Conservation (phyloP, 2,329 filamentous ascomycete genomes). For the Fusarium bactridioides region DNA sequence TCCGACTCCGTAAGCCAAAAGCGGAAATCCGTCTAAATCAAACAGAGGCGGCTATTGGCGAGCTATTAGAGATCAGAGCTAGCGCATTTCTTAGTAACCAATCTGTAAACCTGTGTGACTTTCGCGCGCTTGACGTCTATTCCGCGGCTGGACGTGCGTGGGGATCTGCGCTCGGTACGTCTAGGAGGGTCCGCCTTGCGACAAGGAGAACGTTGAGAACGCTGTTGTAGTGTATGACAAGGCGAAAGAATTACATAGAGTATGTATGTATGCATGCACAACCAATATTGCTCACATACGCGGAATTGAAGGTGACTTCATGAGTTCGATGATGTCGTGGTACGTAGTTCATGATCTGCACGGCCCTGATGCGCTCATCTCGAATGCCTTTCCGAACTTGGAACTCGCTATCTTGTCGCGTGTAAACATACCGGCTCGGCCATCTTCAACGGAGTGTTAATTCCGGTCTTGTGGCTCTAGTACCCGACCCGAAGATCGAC, state of each 20-base stretch:
- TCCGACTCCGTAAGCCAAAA: slow-evolving; percentile 23
- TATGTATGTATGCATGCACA: neutral
- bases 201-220: slow-evolving; percentile 13
- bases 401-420: neutral
- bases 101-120: slow-evolving; percentile 21
- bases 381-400: slow-evolving; percentile 18
- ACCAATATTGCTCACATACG: slow-evolving; percentile 1
- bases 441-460: slow-evolving; percentile 28
- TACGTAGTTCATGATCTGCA: slow-evolving; percentile 7
- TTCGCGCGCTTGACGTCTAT: slow-evolving; percentile 27
- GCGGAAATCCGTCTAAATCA: slow-evolving; percentile 39
- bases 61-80: slow-evolving; percentile 17
- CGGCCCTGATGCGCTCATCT: slow-evolving; percentile 6
- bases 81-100: slow-evolving; percentile 16
- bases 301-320: slow-evolving; percentile 6
- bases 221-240: slow-evolving; percentile 28
- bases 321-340: neutral
- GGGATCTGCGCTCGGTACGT: slow-evolving; percentile 6
- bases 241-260: neutral
- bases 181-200: too few species aligned
- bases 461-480: slow-evolving; percentile 33
- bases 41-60: slow-evolving; percentile 30
- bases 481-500: slow-evolving; percentile 38
- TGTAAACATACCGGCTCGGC: neutral
- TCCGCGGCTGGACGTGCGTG: slow-evolving; percentile 24